Evolutionary conservation across 441 rosid species (phyloP), one percentile per base, ranked within the genome.

Genomic region (Raphanus hybrid): DNA sequence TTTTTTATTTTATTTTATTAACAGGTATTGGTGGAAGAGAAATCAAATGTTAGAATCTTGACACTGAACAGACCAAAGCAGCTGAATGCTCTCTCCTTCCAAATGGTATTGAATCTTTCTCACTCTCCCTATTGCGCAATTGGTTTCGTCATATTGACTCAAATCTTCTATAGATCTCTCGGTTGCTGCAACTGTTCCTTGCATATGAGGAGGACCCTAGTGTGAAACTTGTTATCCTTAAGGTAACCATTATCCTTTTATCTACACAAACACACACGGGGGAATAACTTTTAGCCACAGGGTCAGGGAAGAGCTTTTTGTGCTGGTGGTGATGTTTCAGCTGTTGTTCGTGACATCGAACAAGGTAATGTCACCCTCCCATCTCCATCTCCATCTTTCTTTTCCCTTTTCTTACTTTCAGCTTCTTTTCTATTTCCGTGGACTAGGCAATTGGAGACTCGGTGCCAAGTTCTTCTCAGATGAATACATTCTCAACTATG

Each of bases 41-140:
- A 80, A 35, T 75, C 82, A 35, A 83, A 23, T 75, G 87, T 73
- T 8, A 89, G 90, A 82, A 84, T 79, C 10, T 76, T 92, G 81
- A 87, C 82, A 23, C 76, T 92, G 11, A 90, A 90, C 85, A 86
- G 92, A 80, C 86, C 93, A 23, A 88, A 79, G 80, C 92, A 87
- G 65, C 81, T 91, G 76, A 92, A 92, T 86, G 96, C 92, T 37
- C 85, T 89, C 60, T 87, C 90, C 10, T 75, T 45, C 80, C 62
- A 68, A 11, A 92, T 92, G 96, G 96, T 92, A 73, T 64, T 39
- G 8, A 60, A 34, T 64, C 8, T 34, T 50, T 14, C 2, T 12
- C 32, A 23, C 0, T 14, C 3, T 12, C 39, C 29, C 0, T 52
- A 3, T 32, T 43, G 65, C 50, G 7, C 64, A 12, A 20, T 65